A percentile compares a stretch with the other conserved stretches of the same genome.
Conservation (phyloP, 192 early-diverging fungal species). For the Linnemannia exigua region DNA sequence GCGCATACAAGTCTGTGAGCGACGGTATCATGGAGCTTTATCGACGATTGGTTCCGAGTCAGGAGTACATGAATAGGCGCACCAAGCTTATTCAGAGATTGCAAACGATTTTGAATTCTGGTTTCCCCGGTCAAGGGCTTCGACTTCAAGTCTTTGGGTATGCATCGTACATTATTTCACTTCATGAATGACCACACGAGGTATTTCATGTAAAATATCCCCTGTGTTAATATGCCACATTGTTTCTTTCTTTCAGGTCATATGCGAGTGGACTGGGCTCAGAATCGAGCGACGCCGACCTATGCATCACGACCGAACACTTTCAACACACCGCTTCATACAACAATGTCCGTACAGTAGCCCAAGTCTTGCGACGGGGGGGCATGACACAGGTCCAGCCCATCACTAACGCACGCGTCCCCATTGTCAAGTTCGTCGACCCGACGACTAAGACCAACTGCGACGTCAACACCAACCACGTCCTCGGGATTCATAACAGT, state of each 20-base stretch:
- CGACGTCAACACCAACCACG: conserved; percentile 56
- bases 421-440: conserved; percentile 59
- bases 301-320: conserved; percentile 31
- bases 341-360: conserved; percentile 31
- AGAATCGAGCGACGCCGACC: conserved; percentile 49
- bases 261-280: conserved; percentile 45
- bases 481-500: conserved; percentile 58
- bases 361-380: conserved; percentile 20
- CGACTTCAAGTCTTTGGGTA: conserved; percentile 48
- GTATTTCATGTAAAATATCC: not conserved
- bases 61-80: conserved; percentile 12
- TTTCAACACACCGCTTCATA: conserved; percentile 21
- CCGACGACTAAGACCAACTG: conserved; percentile 39
- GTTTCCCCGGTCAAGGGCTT: conserved; percentile 7
- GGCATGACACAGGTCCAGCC: conserved; percentile 53
- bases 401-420: conserved; percentile 45
- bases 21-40: conserved; percentile 18
- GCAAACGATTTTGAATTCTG: conserved; percentile 20
- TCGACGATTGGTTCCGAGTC: conserved; percentile 22
- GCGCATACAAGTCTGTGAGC: conserved; percentile 9
- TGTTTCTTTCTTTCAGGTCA: conserved; percentile 12
- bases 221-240: not conserved
- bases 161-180: not conserved
- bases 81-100: conserved; percentile 17
- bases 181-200: no score